These are phyloP conservation scores for Chaetomidium leptoderma DNA, from an alignment of 495 filamentous ascomycete genomes.

Conservation along the genomic window DNA sequence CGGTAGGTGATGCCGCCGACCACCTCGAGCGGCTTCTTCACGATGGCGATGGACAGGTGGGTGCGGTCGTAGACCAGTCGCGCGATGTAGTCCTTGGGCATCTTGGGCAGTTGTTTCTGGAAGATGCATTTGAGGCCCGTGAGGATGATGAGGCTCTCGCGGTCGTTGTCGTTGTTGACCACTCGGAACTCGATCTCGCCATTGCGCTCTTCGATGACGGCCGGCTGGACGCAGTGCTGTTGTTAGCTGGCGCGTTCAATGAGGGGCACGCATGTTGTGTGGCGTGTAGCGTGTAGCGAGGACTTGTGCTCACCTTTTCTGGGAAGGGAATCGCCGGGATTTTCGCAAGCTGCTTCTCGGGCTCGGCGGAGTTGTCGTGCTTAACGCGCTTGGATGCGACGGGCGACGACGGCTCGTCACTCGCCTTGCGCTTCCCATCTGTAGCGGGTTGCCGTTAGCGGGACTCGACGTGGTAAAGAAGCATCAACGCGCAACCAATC, in stretches of 20 bases:
- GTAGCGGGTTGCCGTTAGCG: constrained; percentile 8
- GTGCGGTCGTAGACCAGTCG: constrained; percentile 95
- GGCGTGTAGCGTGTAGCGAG: background rate
- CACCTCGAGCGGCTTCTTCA: constrained; percentile 92
- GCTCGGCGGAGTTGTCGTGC: constrained; percentile 52
- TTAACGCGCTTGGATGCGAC: constrained; percentile 61
- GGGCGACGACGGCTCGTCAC: constrained; percentile 61
- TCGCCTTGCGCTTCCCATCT: constrained; percentile 76
- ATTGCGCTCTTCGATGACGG: constrained; percentile 87
- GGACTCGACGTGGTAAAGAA: background rate
- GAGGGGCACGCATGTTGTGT: constrained; percentile 31
- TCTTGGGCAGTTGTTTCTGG: constrained; percentile 96
- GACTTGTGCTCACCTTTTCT: constrained; percentile 59
- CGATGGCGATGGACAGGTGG: constrained; percentile 92
- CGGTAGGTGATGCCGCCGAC: constrained; percentile 96
- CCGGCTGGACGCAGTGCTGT: constrained; percentile 50
- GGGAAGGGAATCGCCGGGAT: constrained; percentile 65
- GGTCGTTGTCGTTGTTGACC: constrained; percentile 89
- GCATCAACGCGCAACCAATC: background rate
- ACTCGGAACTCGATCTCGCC: constrained; percentile 97
- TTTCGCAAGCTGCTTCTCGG: constrained; percentile 49
- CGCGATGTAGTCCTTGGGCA: constrained; percentile 99
- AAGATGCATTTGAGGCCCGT: constrained; percentile 97
- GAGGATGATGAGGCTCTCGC: constrained; percentile 87
- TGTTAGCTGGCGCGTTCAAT: background rate